Evolutionary conservation across 352 stramenopile genomes (phyloP).

Genomic region (Phytophthora sp.): DNA sequence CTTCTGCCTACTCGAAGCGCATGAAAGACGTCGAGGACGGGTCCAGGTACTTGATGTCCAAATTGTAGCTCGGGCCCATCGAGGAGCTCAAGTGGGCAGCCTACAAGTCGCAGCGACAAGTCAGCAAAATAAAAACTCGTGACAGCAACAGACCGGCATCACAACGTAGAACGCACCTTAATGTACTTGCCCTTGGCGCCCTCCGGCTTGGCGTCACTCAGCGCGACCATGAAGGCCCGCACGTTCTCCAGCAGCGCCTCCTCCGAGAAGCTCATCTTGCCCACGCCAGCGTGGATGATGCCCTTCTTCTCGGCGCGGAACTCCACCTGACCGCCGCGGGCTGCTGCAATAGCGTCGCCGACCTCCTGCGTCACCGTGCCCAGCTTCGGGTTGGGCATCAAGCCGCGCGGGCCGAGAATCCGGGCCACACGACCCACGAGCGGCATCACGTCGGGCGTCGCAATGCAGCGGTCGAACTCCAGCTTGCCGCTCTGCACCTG

Average conservation of each 20-base stretch:
- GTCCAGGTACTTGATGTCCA: constrained; percentile 88
- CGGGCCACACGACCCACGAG: constrained; percentile 93
- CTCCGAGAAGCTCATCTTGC: constrained; percentile 90
- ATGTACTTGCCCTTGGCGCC: constrained; percentile 95
- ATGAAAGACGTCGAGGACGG: constrained; percentile 85
- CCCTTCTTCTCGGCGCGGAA: constrained; percentile 92
- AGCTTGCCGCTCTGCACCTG: constrained; percentile 89
- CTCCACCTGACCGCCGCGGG: constrained; percentile 85
- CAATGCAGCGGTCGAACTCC: constrained; percentile 93
- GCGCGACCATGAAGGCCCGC: constrained; percentile 91
- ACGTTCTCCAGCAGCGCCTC: constrained; percentile 93
- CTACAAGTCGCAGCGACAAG: constrained; percentile 27
- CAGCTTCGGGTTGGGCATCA: constrained; percentile 99
- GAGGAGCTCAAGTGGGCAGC: constrained; percentile 86
- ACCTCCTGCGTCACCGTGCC: constrained; percentile 95
- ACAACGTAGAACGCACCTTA: constrained; percentile 43
- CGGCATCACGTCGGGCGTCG: constrained; percentile 93
- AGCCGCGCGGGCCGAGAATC: constrained; percentile 94
- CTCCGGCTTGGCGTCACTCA: constrained; percentile 92
- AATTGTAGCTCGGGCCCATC: constrained; percentile 79
- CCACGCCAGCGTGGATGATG: constrained; percentile 89
- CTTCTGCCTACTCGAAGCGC: constrained; percentile 73
- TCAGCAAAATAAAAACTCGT: not conserved
- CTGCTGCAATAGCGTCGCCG: constrained; percentile 77
- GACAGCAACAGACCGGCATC: not conserved